Evolutionary conservation across 2,329 filamentous ascomycete species (phyloP).

Genomic region (Cercospora canescens): DNA sequence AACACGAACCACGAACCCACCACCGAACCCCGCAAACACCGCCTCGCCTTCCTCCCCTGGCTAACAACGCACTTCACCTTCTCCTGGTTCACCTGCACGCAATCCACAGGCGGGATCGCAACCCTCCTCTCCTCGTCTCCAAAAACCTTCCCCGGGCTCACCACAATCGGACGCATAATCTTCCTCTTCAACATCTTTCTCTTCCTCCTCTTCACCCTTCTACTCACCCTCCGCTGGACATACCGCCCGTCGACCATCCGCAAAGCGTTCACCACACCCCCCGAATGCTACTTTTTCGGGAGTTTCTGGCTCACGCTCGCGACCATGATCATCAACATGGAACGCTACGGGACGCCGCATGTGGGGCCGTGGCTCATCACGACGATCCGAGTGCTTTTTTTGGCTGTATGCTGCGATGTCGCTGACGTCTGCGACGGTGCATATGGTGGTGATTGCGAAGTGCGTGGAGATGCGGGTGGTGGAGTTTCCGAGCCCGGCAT

Average conservation of each 20-base stretch:
- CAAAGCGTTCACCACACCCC: slow-evolving; percentile 62
- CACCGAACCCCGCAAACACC: not conserved
- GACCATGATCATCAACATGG: slow-evolving; percentile 66
- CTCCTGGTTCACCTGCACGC: slow-evolving; percentile 69
- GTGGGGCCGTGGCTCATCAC: slow-evolving; percentile 57
- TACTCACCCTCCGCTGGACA: slow-evolving; percentile 62
- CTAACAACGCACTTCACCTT: slow-evolving; percentile 19
- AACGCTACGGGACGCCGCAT: slow-evolving; percentile 64
- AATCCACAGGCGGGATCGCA: slow-evolving; percentile 72
- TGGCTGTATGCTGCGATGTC: slow-evolving; percentile 59
- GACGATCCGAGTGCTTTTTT: slow-evolving; percentile 64
- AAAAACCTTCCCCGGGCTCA: slow-evolving; percentile 63
- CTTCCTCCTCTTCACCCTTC: slow-evolving; percentile 57
- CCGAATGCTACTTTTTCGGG: slow-evolving; percentile 70
- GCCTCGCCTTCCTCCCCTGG: slow-evolving; percentile 21
- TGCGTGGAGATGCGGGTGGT: slow-evolving; percentile 11
- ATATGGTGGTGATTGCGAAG: slow-evolving; percentile 16
- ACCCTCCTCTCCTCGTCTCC: slow-evolving; percentile 64
- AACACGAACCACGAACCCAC: not conserved
- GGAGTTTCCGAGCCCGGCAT: slow-evolving; percentile 20
- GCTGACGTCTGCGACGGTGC: slow-evolving; percentile 13
- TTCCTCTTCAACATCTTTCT: slow-evolving; percentile 69
- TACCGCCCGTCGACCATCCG: slow-evolving; percentile 56
- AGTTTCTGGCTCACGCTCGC: slow-evolving; percentile 70
- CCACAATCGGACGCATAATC: slow-evolving; percentile 64